These are phyloP conservation scores for Physaria fendleri DNA, from an alignment of 345 rosid species.

Conservation along the genomic window DNA sequence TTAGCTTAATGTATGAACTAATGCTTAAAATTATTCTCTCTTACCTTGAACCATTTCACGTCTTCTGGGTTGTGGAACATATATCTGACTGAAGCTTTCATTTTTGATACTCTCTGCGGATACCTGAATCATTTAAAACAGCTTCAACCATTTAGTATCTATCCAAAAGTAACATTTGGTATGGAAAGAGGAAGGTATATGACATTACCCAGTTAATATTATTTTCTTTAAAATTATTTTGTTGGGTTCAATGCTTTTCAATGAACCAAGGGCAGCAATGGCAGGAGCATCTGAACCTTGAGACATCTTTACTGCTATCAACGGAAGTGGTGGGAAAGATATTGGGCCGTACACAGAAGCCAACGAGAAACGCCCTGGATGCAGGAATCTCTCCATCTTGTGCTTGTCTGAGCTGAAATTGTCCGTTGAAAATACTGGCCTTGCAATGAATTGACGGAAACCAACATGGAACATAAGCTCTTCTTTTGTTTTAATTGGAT, in stretches of 20 bases:
- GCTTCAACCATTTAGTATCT: neutral
- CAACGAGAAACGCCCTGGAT: conserved; percentile 61
- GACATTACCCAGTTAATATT: conserved; percentile 78
- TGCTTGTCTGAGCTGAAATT: conserved; percentile 75
- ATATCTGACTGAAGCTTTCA: conserved; percentile 73
- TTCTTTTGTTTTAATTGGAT: conserved; percentile 86
- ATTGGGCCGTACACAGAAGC: conserved; percentile 90
- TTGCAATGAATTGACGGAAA: conserved; percentile 84
- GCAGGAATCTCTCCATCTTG: conserved; percentile 97
- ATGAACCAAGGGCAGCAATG: conserved; percentile 85
- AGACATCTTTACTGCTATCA: conserved; percentile 61
- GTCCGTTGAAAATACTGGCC: conserved; percentile 86
- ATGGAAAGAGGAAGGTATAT: neutral
- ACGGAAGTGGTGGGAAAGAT: conserved; percentile 76
- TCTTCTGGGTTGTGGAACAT: conserved; percentile 97
- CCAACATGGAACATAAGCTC: conserved; percentile 89
- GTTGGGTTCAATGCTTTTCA: conserved; percentile 76
- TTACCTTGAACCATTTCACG: conserved; percentile 95
- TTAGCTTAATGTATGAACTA: neutral
- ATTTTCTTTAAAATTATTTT: conserved; percentile 79
- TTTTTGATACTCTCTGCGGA: conserved; percentile 85
- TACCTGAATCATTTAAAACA: conserved; percentile 45
- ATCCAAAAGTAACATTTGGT: neutral
- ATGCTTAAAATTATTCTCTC: neutral
- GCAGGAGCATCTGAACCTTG: conserved; percentile 44